These are phyloP conservation scores for Byssothecium circinans DNA, from an alignment of 2,329 filamentous ascomycete species.

Conservation along the genomic window DNA sequence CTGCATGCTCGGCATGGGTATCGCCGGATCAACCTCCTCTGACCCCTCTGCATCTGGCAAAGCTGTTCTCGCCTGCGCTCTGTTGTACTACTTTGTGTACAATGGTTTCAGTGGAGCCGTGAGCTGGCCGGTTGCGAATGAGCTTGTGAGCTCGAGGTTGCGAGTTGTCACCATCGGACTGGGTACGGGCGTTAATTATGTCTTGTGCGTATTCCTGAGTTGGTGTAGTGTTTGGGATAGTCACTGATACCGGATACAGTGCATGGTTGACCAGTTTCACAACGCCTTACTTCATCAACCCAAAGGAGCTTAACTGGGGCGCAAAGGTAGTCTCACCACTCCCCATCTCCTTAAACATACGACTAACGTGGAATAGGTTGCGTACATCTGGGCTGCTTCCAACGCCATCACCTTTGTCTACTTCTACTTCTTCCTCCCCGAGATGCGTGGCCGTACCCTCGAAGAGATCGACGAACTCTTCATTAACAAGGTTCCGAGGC, in stretches of 20 bases:
- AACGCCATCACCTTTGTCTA: constrained; percentile 53
- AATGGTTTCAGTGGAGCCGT: constrained; percentile 32
- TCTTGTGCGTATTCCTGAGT: constrained; percentile 1
- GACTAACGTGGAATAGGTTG: background rate
- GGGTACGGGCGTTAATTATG: constrained; percentile 9
- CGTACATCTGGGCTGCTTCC: constrained; percentile 16
- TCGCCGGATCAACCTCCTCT: constrained; percentile 3
- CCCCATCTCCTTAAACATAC: background rate
- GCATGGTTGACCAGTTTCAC: constrained; percentile 36
- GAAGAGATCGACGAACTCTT: constrained; percentile 22
- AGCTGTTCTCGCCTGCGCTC: constrained; percentile 7
- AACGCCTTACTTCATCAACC: constrained; percentile 42
- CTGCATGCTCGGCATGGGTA: constrained; percentile 13
- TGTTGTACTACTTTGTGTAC: constrained; percentile 26
- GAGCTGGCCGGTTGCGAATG: constrained; percentile 30
- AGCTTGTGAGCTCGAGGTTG: constrained; percentile 25
- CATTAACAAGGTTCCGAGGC: constrained; percentile 11
- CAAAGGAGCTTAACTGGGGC: constrained; percentile 33
- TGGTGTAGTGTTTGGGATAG: background rate
- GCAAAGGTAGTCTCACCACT: constrained; percentile 2
- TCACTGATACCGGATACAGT: background rate
- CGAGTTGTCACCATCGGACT: constrained; percentile 28
- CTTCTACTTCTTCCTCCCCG: constrained; percentile 62
- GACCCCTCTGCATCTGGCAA: constrained; percentile 7
- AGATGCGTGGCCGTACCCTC: constrained; percentile 27